These are phyloP conservation scores for Linnemannia hyalina DNA, from an alignment of 192 early-diverging fungal genomes.

Conservation along the genomic window DNA sequence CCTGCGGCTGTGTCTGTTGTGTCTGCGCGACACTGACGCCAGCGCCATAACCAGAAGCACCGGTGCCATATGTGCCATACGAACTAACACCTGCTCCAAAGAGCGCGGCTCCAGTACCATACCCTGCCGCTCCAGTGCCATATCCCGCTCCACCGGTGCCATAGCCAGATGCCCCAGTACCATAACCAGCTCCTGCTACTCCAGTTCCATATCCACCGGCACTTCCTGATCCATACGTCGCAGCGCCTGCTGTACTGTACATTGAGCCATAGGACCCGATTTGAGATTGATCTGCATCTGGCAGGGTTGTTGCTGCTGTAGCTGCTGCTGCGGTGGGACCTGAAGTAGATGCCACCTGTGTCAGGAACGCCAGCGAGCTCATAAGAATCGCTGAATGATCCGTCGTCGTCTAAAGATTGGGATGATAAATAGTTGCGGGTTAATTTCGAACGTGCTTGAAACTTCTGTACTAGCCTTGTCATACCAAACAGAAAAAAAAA, in stretches of 20 bases:
- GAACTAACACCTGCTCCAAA: background rate
- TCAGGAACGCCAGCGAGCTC: background rate
- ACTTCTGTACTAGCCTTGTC: too few relatives aligned
- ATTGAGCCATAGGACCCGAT: background rate
- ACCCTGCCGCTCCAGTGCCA: background rate
- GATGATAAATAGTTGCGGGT: background rate
- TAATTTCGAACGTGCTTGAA: background rate
- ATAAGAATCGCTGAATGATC: constrained; percentile 13
- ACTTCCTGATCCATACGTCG: background rate
- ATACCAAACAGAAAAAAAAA: background rate
- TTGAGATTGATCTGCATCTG: background rate
- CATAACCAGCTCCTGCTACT: background rate
- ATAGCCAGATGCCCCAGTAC: constrained; percentile 1
- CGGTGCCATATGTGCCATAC: background rate
- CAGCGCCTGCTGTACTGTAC: background rate
- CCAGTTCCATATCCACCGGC: constrained; percentile 4
- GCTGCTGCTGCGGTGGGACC: background rate
- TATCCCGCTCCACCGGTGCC: constrained; percentile 7
- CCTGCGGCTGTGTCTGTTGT: constrained; percentile 7
- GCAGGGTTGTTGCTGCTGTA: background rate
- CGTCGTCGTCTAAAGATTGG: background rate
- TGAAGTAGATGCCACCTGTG: background rate
- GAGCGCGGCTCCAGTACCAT: constrained; percentile 11
- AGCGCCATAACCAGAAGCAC: background rate
- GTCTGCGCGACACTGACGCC: background rate